Evolutionary conservation across 2,329 filamentous ascomycete species (phyloP).

Genomic region (Triangularia verruculosa): DNA sequence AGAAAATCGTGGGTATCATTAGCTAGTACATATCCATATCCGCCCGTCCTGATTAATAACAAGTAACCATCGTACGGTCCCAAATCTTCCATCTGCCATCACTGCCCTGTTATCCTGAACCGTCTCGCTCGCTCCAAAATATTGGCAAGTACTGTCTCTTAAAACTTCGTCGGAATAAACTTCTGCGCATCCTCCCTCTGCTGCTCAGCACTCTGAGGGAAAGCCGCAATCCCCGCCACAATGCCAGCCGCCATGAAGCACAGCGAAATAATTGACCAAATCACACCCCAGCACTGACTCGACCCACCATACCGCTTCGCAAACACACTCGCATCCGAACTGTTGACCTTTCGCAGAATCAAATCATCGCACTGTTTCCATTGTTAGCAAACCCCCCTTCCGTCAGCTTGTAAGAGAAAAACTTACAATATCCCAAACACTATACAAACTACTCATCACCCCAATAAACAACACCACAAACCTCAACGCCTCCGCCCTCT

Average conservation of each 20-base stretch:
- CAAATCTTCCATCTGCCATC: background rate
- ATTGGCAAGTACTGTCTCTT: background rate
- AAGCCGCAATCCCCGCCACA: slow-evolving; percentile 72
- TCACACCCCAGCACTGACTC: slow-evolving; percentile 75
- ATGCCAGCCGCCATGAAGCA: slow-evolving; percentile 71
- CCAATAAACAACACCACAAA: slow-evolving; percentile 75
- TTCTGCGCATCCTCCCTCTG: slow-evolving; percentile 64
- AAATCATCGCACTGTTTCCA: slow-evolving; percentile 66
- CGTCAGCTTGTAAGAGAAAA: background rate
- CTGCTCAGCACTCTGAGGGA: slow-evolving; percentile 65
- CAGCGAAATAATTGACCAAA: slow-evolving; percentile 73
- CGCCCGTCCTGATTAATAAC: background rate
- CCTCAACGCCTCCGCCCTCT: slow-evolving; percentile 68
- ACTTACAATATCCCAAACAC: slow-evolving; percentile 74
- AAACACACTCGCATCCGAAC: slow-evolving; percentile 75
- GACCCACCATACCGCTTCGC: slow-evolving; percentile 75
- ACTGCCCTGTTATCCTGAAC: background rate
- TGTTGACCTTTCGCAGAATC: slow-evolving; percentile 76
- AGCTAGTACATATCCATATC: slow-evolving; percentile 1
- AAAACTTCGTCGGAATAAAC: slow-evolving; percentile 29
- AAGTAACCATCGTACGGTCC: background rate
- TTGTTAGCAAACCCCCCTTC: slow-evolving; percentile 1
- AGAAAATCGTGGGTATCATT: slow-evolving; percentile 9
- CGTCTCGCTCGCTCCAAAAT: background rate
- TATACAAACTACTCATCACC: slow-evolving; percentile 78